These are phyloP conservation scores for Pisolithus thermaeus DNA, from an alignment of 1,284 basidiomycete species.

Conservation along the genomic window DNA sequence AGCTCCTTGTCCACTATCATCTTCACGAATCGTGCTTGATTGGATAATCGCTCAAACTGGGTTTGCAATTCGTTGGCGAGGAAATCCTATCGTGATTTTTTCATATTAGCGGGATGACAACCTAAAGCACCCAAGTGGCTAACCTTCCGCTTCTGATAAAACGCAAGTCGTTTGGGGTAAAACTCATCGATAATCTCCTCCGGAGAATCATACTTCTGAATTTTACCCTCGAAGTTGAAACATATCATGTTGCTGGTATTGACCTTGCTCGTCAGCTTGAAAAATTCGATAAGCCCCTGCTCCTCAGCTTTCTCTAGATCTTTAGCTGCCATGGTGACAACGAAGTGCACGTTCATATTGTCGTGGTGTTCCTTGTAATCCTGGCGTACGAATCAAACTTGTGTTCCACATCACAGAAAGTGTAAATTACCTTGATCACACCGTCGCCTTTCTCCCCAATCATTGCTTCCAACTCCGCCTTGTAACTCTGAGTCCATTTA, in stretches of 20 bases:
- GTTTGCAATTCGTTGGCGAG: slow-evolving; percentile 82
- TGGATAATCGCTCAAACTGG: slow-evolving; percentile 82
- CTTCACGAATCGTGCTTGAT: slow-evolving; percentile 95
- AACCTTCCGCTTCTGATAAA: slow-evolving; percentile 94
- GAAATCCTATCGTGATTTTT: slow-evolving; percentile 59
- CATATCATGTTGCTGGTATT: slow-evolving; percentile 97
- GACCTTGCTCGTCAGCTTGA: slow-evolving; percentile 84
- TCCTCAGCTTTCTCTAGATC: slow-evolving; percentile 84
- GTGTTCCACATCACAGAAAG: neutral
- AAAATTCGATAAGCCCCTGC: slow-evolving; percentile 87
- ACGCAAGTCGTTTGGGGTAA: slow-evolving; percentile 84
- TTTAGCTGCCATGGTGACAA: slow-evolving; percentile 76
- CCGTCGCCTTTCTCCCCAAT: slow-evolving; percentile 68
- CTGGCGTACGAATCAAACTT: slow-evolving; percentile 34
- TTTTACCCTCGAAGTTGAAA: slow-evolving; percentile 95
- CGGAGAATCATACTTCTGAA: slow-evolving; percentile 87
- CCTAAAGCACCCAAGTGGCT: neutral
- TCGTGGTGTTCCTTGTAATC: slow-evolving; percentile 97
- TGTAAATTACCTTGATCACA: slow-evolving; percentile 49
- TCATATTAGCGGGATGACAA: neutral
- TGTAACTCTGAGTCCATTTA: slow-evolving; percentile 93
- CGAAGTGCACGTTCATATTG: slow-evolving; percentile 89
- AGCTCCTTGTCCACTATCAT: slow-evolving; percentile 93
- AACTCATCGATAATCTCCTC: slow-evolving; percentile 96
- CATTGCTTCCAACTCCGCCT: slow-evolving; percentile 84